Conservation (phyloP, 768 basidiomycete genomes). For the Fibroporia radiculosa region DNA sequence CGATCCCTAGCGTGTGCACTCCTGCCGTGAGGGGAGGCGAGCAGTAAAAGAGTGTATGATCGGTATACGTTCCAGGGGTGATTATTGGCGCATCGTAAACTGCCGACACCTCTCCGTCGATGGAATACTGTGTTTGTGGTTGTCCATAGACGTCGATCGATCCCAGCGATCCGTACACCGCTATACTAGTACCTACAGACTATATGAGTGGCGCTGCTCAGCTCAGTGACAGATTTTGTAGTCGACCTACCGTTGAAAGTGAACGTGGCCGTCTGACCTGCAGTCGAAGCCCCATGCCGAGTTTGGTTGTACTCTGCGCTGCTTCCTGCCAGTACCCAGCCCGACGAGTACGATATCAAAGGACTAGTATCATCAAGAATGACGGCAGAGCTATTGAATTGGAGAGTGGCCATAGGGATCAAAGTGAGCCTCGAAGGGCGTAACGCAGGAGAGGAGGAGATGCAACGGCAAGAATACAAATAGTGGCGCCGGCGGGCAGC, state of each 20-base stretch:
- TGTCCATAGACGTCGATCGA: background rate
- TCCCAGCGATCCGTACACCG: background rate
- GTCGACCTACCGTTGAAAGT: background rate
- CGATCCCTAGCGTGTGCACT: constrained; percentile 9
- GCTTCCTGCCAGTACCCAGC: background rate
- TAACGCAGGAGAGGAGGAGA: too few species aligned
- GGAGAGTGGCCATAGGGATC: too few species aligned
- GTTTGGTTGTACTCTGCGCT: background rate
- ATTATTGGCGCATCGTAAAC: background rate
- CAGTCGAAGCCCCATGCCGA: background rate
- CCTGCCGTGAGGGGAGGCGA: background rate
- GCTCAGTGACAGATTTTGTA: too few species aligned
- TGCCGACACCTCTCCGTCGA: background rate
- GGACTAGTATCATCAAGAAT: too few species aligned
- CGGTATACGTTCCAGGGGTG: background rate
- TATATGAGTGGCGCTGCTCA: background rate
- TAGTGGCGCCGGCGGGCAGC: too few species aligned
- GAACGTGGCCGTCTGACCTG: background rate
- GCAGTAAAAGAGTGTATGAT: background rate
- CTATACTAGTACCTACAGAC: background rate
- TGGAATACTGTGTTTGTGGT: background rate
- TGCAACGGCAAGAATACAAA: too few species aligned
- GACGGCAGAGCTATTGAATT: too few species aligned
- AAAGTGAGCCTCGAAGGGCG: too few species aligned
- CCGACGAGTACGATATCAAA: background rate